Conservation (phyloP, 2,329 filamentous ascomycete genomes). For the Curvularia verruculosa region DNA sequence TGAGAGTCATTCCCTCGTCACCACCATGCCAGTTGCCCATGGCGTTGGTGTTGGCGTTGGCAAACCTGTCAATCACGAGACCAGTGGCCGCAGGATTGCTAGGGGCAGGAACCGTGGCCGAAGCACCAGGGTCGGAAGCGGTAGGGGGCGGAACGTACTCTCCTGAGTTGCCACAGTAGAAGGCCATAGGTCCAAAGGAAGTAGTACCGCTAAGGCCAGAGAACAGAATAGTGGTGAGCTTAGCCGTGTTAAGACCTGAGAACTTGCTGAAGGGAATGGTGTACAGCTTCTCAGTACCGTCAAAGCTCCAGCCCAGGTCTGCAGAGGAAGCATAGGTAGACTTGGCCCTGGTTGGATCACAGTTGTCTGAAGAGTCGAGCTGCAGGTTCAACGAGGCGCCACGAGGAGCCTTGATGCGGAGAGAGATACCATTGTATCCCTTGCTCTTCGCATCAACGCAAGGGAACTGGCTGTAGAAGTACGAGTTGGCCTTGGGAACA, state of each 20-base stretch:
- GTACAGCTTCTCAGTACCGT: constrained; percentile 66
- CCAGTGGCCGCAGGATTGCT: constrained; percentile 53
- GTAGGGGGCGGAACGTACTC: constrained; percentile 58
- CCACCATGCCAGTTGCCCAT: constrained; percentile 70
- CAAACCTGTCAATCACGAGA: constrained; percentile 68
- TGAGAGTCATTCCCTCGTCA: constrained; percentile 64
- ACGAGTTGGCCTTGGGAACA: constrained; percentile 58
- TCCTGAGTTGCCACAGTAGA: constrained; percentile 63
- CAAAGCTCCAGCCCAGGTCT: constrained; percentile 65
- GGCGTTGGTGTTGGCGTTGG: constrained; percentile 59
- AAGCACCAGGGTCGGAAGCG: constrained; percentile 51
- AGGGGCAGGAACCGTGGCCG: constrained; percentile 59
- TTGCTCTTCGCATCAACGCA: constrained; percentile 59
- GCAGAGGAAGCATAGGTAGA: constrained; percentile 50
- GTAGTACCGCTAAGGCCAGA: constrained; percentile 55
- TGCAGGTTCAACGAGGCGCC: constrained; percentile 61
- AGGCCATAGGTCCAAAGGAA: constrained; percentile 62
- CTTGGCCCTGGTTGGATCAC: constrained; percentile 50
- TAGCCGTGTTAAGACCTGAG: constrained; percentile 57
- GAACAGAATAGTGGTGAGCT: constrained; percentile 61
- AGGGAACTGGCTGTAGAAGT: constrained; percentile 64
- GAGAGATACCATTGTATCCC: constrained; percentile 61
- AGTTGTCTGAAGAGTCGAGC: constrained; percentile 56
- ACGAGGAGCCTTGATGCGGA: constrained; percentile 60
- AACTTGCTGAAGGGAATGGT: constrained; percentile 63